Percentiles rank a stretch among this genome's conserved stretches.
Evolutionary conservation across 2,329 filamentous ascomycete genomes (phyloP).

Genomic region (Spiromastix sp.): DNA sequence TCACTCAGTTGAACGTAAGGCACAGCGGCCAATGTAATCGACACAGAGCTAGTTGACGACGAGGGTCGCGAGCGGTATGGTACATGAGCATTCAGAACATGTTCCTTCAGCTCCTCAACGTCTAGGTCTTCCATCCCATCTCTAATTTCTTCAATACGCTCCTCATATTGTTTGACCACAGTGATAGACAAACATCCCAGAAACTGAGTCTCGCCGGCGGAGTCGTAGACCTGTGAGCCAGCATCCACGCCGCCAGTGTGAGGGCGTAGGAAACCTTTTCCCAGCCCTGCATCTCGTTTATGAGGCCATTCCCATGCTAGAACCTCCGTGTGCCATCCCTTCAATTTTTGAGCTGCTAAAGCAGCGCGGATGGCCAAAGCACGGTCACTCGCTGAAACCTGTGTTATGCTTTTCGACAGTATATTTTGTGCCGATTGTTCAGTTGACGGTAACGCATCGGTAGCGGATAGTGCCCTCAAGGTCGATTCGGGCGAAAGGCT

Average conservation of each 20-base stretch:
- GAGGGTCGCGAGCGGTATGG: constrained; percentile 48
- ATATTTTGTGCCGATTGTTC: constrained; percentile 28
- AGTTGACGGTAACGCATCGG: constrained; percentile 30
- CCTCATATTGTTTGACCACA: constrained; percentile 59
- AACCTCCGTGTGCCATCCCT: constrained; percentile 49
- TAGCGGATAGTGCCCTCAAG: constrained; percentile 38
- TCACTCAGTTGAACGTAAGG: constrained; percentile 70
- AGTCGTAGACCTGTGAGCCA: constrained; percentile 7
- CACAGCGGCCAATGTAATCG: constrained; percentile 25
- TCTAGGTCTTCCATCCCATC: constrained; percentile 34
- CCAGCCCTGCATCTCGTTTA: constrained; percentile 24
- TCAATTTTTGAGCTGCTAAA: constrained; percentile 47
- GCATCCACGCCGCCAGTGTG: constrained; percentile 4
- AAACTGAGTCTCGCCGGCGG: constrained; percentile 36
- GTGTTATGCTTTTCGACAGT: constrained; percentile 41
- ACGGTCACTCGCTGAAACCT: constrained; percentile 46
- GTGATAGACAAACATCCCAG: constrained; percentile 60
- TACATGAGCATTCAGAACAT: constrained; percentile 74
- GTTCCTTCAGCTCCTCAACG: constrained; percentile 71
- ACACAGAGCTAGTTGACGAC: constrained; percentile 34
- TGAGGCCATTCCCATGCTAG: constrained; percentile 49
- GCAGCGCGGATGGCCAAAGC: constrained; percentile 50
- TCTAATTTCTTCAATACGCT: constrained; percentile 62
- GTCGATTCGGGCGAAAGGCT: constrained; percentile 46
- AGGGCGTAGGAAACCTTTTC: constrained; percentile 33